Base-by-base conservation (phyloP, 179 eudicot genomes). In the Heliamphora pulchella region DNA sequence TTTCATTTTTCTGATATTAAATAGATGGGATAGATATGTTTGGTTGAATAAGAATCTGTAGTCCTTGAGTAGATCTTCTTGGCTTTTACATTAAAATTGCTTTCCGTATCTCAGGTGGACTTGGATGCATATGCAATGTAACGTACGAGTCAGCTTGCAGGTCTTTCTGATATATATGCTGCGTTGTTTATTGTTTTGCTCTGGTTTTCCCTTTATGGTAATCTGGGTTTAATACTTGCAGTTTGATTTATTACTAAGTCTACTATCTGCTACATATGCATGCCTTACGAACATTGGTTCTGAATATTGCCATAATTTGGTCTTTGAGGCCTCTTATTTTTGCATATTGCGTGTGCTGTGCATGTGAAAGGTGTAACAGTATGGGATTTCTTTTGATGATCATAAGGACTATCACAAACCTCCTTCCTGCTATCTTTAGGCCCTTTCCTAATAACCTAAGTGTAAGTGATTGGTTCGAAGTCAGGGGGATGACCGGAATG, bases 121-220 rank as follows among this genome's bases (percentile, higher is more conserved):
- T 85, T 82, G 98, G 94, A 83, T 95, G 98, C 85, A 89, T 95
- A 83, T 95, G 98, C 91, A 87, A 82, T 78, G 97, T 95, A 63
- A 87, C 88, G 39, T 88, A 87, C 71, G 94, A 87, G 74, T 93
- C 98, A 76, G 71, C 92, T 61, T 95, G 98, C 91, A 91, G 98
- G 98, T 94, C 46, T 59, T 18, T 82, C 68, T 53, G 48, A 71
- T 78, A 4, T 39, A n/a, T 5, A 51, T 66, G 13, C 50, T 70
- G 75, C 54, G 2, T 31, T 31, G 31, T 31, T 31, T 80, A 11
- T 39, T 18, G 17, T 59, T 79, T 69, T 14, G 17, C 10, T n/a
- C 48, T 68, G 15, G 59, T 61, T 74, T 50, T 77, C n/a, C 48
- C 73, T 17, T 41, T 55, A 14, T 53, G 74, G 18, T 20, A 53